phyloP scores from a whole-genome alignment of 2,329 filamentous ascomycete genomes.

The Fusarium anguioides region DNA sequence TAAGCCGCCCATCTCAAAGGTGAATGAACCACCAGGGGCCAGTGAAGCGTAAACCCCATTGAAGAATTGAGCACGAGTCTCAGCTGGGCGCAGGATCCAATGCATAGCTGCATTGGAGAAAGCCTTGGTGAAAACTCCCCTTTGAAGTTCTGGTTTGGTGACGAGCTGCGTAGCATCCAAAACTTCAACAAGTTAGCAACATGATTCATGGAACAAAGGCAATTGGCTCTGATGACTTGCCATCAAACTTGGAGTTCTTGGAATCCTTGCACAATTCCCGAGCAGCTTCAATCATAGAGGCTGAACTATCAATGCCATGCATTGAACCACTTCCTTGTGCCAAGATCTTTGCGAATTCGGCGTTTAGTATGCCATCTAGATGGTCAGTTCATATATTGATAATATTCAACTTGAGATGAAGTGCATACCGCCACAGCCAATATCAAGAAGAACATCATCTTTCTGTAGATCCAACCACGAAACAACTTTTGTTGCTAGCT shows the following conservation, averaged over 20 bases:
- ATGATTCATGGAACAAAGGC: not conserved
- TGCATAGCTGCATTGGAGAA: slow-evolving; percentile 76
- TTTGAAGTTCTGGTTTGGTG: slow-evolving; percentile 50
- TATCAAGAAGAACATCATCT: slow-evolving; percentile 69
- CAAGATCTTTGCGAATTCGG: slow-evolving; percentile 62
- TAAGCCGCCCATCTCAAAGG: slow-evolving; percentile 78
- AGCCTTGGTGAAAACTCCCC: slow-evolving; percentile 61
- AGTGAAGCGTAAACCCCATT: slow-evolving; percentile 62
- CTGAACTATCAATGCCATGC: slow-evolving; percentile 69
- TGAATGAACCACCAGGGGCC: slow-evolving; percentile 66
- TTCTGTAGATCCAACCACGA: slow-evolving; percentile 68
- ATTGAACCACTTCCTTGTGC: slow-evolving; percentile 59
- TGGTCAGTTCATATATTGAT: slow-evolving; percentile 6
- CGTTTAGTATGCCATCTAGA: slow-evolving; percentile 68
- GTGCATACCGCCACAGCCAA: slow-evolving; percentile 70
- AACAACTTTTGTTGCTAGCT: slow-evolving; percentile 68
- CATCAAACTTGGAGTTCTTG: slow-evolving; percentile 58
- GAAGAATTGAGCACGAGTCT: slow-evolving; percentile 64
- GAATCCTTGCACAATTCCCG: slow-evolving; percentile 53
- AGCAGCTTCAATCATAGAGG: slow-evolving; percentile 67
- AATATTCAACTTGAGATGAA: not conserved
- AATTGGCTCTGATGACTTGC: slow-evolving; percentile 40
- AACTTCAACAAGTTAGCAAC: slow-evolving; percentile 50
- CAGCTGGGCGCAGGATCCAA: slow-evolving; percentile 67
- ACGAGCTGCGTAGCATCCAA: slow-evolving; percentile 58